These are phyloP conservation scores for Penicillium angulare DNA, from an alignment of 495 filamentous ascomycete genomes.

Conservation along the genomic window DNA sequence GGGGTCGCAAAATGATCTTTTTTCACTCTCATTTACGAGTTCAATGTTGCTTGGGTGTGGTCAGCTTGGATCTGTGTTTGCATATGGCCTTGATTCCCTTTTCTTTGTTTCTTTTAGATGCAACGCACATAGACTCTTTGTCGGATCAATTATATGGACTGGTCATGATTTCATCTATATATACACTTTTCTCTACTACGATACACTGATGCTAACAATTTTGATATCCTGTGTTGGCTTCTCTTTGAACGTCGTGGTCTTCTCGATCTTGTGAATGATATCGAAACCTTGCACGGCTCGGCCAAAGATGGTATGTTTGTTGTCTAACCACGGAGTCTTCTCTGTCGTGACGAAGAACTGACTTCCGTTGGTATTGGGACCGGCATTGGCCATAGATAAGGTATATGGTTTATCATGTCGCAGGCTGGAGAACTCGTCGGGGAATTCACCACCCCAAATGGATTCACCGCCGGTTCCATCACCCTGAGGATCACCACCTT, in stretches of 20 bases:
- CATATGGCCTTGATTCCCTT: too few relatives aligned
- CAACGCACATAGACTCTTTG: neutral
- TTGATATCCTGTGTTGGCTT: slow-evolving; percentile 97
- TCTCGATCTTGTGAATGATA: slow-evolving; percentile 97
- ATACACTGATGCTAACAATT: slow-evolving; percentile 77
- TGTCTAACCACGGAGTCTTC: slow-evolving; percentile 93
- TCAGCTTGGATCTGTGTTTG: neutral
- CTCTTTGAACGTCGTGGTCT: slow-evolving; percentile 87
- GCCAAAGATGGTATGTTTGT: slow-evolving; percentile 95
- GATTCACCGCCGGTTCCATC: slow-evolving; percentile 95
- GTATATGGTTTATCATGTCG: slow-evolving; percentile 97
- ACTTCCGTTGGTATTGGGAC: slow-evolving; percentile 72
- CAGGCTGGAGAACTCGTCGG: slow-evolving; percentile 88
- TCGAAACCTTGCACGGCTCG: slow-evolving; percentile 85
- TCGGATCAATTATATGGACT: neutral
- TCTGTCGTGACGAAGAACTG: slow-evolving; percentile 99
- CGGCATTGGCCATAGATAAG: slow-evolving; percentile 95
- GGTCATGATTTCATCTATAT: neutral
- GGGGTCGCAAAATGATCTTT: slow-evolving; percentile 4
- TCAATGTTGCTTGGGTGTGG: slow-evolving; percentile 1
- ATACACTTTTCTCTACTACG: slow-evolving; percentile 9
- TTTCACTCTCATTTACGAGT: slow-evolving; percentile 7
- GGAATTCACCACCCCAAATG: slow-evolving; percentile 96
- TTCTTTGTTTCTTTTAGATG: too few relatives aligned
- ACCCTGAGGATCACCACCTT: slow-evolving; percentile 85